Percentiles rank a stretch among this genome's conserved stretches.
Evolutionary conservation across 2,329 filamentous ascomycete genomes (phyloP).

Genomic region (Colletotrichum tropicicola): DNA sequence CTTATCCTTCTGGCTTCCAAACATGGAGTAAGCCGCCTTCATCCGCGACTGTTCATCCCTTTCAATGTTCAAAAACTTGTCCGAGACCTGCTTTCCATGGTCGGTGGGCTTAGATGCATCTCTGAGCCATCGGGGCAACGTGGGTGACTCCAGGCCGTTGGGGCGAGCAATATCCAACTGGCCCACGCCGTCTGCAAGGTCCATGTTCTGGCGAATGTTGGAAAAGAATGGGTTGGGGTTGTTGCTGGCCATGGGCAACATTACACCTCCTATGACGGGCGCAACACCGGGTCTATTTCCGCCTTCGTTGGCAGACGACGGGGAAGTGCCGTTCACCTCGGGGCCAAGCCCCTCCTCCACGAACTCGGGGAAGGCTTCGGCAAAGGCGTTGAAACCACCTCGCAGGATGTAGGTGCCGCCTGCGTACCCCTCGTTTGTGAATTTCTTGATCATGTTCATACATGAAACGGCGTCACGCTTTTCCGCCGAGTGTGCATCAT

Average conservation of each 20-base stretch:
- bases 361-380: conserved; percentile 69
- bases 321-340: conserved; percentile 43
- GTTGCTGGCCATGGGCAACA: conserved; percentile 75
- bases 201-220: conserved; percentile 97
- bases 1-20: conserved; percentile 43
- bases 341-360: conserved; percentile 61
- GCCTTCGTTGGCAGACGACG: conserved; percentile 56
- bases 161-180: conserved; percentile 71
- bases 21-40: conserved; percentile 75
- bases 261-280: conserved; percentile 89
- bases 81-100: conserved; percentile 81
- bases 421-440: conserved; percentile 82
- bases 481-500: conserved; percentile 81
- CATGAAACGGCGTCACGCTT: conserved; percentile 83
- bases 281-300: conserved; percentile 60
- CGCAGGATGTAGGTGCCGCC: conserved; percentile 79
- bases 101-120: conserved; percentile 73
- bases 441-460: conserved; percentile 92
- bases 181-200: conserved; percentile 91
- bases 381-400: conserved; percentile 83
- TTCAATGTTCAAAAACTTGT: conserved; percentile 87
- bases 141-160: conserved; percentile 51
- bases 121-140: conserved; percentile 81
- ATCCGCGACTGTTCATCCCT: conserved; percentile 90
- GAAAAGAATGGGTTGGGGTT: conserved; percentile 90